Conservation (phyloP, 2,329 filamentous ascomycete species). For the Alternaria sp. region DNA sequence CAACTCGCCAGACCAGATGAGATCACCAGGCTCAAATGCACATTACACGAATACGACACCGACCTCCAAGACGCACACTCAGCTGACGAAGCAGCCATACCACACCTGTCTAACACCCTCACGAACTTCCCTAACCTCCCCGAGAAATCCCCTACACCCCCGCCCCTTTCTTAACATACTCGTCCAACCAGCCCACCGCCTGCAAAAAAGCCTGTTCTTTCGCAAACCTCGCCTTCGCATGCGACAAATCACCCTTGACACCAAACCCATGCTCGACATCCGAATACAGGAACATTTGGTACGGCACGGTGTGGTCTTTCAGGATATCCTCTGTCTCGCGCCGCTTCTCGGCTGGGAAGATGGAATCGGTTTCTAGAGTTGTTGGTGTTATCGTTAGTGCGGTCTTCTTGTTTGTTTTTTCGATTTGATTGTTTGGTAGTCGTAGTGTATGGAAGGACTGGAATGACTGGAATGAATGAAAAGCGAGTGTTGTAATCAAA, state of each 20-base stretch:
- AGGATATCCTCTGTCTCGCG: constrained; percentile 67
- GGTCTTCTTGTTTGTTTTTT: neutral
- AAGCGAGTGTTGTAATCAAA: neutral
- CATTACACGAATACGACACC: neutral
- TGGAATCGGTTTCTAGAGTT: constrained; percentile 60
- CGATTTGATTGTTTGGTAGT: too few relatives aligned
- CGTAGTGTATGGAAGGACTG: too few relatives aligned
- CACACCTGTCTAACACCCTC: neutral
- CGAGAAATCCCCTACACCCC: neutral
- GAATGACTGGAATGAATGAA: neutral
- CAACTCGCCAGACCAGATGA: neutral
- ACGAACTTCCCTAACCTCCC: neutral
- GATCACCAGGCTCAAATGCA: neutral
- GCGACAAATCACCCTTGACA: constrained; percentile 68
- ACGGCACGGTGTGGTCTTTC: constrained; percentile 60
- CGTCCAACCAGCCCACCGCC: constrained; percentile 78
- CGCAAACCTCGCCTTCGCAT: constrained; percentile 67
- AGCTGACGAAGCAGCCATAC: neutral
- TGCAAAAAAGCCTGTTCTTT: constrained; percentile 84
- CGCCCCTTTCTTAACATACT: constrained; percentile 57
- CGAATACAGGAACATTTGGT: constrained; percentile 79
- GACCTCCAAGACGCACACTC: neutral
- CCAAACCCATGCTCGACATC: constrained; percentile 77
- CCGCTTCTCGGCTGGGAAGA: constrained; percentile 65
- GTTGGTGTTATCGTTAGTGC: neutral